Evolutionary conservation across 2,329 filamentous ascomycete genomes (phyloP), one percentile per base, ranked within the genome.

Genomic region (Sarocladiaceae sp.): DNA sequence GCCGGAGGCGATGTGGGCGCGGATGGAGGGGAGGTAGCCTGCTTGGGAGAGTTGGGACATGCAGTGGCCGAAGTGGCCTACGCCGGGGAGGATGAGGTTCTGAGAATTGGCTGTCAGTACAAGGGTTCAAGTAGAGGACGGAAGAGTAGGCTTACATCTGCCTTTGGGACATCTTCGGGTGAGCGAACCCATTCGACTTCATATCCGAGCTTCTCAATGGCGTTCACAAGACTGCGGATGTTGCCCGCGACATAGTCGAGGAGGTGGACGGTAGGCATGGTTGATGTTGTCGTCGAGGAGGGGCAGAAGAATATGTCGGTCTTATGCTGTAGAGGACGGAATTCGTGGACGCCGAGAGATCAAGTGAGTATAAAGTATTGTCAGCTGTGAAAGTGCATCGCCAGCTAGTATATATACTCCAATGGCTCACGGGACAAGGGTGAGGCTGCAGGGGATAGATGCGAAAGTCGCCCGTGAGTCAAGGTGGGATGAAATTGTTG

Each of bases 51-150:
- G 84, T 66, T 96, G 91, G 25, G 83, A 84, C 58, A 97, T 77
- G 70, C 94, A 99, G 76, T 99, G 91, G 55, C 94, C 94, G 64
- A 97, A 99, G 77, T 99, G 93, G 61, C 94, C 94, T 56, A 99
- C 94, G 55, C 94, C 94, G 4, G 94, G 94, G 23, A 99, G 82
- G 58, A 99, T 97, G 62, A 99, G 83, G 80, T 86, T 95, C 87
- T 96, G 67, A 15, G 29, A 36, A n/a, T n/a, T 37, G 11, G 17
- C 33, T n/a, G 47, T 50, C 28, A 50, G 47, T 49, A 5, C 6
- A 17, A 18, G 10, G 50, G 44, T 29, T 54, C n/a, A 31, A 51
- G 56, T 63, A 58, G 66, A 25, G 39, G 33, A 35, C 18, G n/a
- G 33, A 17, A 35, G 35, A 15, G n/a, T 25, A 28, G 37, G 26